A percentile compares a stretch with the other conserved stretches of the same genome.
Conservation (phyloP, 306 rosid species). For the Trifolium repens region DNA sequence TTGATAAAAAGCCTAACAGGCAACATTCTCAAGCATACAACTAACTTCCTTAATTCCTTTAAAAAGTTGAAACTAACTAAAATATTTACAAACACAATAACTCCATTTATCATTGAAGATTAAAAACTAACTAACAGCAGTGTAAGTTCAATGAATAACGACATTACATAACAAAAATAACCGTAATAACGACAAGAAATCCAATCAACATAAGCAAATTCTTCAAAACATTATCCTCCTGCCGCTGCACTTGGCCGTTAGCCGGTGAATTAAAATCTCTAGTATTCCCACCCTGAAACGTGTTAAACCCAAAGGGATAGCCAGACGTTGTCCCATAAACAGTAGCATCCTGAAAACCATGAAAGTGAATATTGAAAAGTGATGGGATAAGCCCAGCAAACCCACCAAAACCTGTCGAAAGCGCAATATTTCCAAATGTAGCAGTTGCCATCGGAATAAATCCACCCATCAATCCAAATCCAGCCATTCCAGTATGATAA, state of each 20-base stretch:
- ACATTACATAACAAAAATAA: constrained; percentile 69
- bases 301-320: constrained; percentile 65
- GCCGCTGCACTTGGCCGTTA: constrained; percentile 57
- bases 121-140: constrained; percentile 9
- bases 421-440: constrained; percentile 80
- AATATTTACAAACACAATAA: constrained; percentile 51
- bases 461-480: constrained; percentile 88
- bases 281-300: constrained; percentile 68
- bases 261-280: constrained; percentile 60
- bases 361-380: constrained; percentile 73
- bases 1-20: constrained; percentile 28
- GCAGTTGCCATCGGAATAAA: constrained; percentile 82
- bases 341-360: constrained; percentile 84
- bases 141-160: background rate
- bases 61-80: constrained; percentile 45
- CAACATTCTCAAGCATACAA: constrained; percentile 36
- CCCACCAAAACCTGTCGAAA: constrained; percentile 84
- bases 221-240: constrained; percentile 79
- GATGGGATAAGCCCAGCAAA: constrained; percentile 87
- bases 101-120: background rate
- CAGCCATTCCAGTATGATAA: constrained; percentile 38
- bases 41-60: constrained; percentile 19
- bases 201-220: constrained; percentile 78
- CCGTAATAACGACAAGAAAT: constrained; percentile 66
- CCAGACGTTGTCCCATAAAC: constrained; percentile 92